These are phyloP conservation scores for Dothidotthia symphoricarpi DNA, from an alignment of 2,329 filamentous ascomycete genomes.

Conservation along the genomic window DNA sequence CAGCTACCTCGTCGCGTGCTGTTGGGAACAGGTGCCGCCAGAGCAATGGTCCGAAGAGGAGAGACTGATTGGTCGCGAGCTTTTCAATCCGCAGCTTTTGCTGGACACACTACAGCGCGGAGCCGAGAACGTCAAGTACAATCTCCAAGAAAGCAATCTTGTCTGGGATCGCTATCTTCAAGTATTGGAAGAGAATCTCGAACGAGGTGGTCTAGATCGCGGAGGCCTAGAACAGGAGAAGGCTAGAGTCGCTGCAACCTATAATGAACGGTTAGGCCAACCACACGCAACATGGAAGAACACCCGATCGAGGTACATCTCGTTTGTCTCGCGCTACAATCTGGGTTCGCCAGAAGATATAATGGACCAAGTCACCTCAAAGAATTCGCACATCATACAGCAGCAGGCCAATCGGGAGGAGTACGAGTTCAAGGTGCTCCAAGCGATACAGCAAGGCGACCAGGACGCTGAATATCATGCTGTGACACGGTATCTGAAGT, in stretches of 20 bases:
- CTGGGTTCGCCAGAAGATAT: constrained; percentile 68
- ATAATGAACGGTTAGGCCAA: constrained; percentile 66
- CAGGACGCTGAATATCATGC: constrained; percentile 55
- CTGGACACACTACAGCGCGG: constrained; percentile 70
- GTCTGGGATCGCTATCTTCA: constrained; percentile 79
- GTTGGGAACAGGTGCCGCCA: constrained; percentile 53
- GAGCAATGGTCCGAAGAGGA: constrained; percentile 63
- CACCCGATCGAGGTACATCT: constrained; percentile 72
- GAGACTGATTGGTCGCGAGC: constrained; percentile 64
- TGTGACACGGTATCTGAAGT: constrained; percentile 72
- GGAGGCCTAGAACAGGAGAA: constrained; percentile 53
- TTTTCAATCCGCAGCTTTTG: constrained; percentile 68
- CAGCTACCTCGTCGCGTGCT: constrained; percentile 66
- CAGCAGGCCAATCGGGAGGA: constrained; percentile 64
- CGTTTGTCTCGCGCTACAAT: constrained; percentile 70
- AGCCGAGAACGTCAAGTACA: constrained; percentile 69
- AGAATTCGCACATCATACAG: constrained; percentile 63
- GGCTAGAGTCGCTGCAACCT: constrained; percentile 66
- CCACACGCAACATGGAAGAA: constrained; percentile 74
- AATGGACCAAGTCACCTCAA: constrained; percentile 67
- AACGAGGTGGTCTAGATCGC: constrained; percentile 51
- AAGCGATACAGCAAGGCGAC: constrained; percentile 58
- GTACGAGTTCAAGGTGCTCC: constrained; percentile 65
- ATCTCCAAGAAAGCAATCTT: constrained; percentile 71
- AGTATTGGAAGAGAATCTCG: constrained; percentile 67